phyloP scores from a whole-genome alignment of 805 yeast species.

The Metschnikowia cerradonensis region DNA sequence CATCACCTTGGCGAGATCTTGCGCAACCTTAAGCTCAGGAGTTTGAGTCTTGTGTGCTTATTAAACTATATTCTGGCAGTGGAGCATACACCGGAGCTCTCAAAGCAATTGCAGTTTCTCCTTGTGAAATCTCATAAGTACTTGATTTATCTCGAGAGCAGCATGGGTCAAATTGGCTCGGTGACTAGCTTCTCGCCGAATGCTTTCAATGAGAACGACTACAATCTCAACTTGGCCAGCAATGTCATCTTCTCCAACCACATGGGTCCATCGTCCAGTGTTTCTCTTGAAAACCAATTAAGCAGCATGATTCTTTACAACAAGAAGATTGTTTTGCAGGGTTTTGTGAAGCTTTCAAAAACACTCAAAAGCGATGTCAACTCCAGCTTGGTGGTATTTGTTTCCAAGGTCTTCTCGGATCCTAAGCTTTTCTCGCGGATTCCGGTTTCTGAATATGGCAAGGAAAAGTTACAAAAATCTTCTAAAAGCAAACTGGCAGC shows the following conservation, averaged over 20 bases:
- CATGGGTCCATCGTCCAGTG: conserved; percentile 13
- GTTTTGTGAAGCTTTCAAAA: conserved; percentile 31
- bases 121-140: conserved; percentile 40
- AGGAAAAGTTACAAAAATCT: conserved; percentile 19
- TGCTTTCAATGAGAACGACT: conserved; percentile 27
- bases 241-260: conserved; percentile 28
- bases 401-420: conserved; percentile 37
- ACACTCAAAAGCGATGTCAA: conserved; percentile 36
- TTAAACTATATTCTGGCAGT: conserved; percentile 37
- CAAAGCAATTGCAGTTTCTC: conserved; percentile 39
- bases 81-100: conserved; percentile 36
- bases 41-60: conserved; percentile 36
- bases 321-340: conserved; percentile 35
- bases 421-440: conserved; percentile 26
- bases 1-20: conserved; percentile 25
- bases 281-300: conserved; percentile 26
- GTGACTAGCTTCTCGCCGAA: conserved; percentile 30
- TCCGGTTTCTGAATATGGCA: conserved; percentile 6
- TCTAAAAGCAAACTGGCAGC: conserved; percentile 14
- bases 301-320: conserved; percentile 33
- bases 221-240: conserved; percentile 26
- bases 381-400: conserved; percentile 39
- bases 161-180: conserved; percentile 28
- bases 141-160: conserved; percentile 37
- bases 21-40: conserved; percentile 35